Conservation (phyloP, 176 grass and related monocot species). For the Urochloa ruziziensis region DNA sequence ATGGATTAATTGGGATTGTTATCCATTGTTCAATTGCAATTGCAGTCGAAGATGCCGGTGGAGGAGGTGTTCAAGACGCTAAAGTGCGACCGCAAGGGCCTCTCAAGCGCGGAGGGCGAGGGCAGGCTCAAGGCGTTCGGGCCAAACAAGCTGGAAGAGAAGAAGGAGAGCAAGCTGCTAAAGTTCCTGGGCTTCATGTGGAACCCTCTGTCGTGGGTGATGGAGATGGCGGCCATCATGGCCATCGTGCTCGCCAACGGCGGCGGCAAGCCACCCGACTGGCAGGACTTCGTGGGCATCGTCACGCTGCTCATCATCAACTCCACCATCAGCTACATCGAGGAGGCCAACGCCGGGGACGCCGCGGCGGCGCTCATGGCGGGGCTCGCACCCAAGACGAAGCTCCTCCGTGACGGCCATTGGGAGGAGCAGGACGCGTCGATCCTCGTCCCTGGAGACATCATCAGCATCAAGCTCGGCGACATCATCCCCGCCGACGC, state of each 20-base stretch:
- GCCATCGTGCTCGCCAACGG: constrained; percentile 87
- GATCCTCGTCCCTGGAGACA: constrained; percentile 84
- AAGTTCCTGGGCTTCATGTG: constrained; percentile 97
- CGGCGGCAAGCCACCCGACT: constrained; percentile 72
- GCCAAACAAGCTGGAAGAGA: constrained; percentile 96
- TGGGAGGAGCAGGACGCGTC: constrained; percentile 88
- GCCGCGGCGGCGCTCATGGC: constrained; percentile 91
- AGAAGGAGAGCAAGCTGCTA: constrained; percentile 90
- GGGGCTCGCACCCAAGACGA: constrained; percentile 82
- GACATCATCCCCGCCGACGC: constrained; percentile 96
- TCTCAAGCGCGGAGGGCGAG: constrained; percentile 50
- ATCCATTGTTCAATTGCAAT: no score
- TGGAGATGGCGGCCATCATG: constrained; percentile 94
- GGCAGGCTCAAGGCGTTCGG: constrained; percentile 61
- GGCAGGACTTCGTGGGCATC: constrained; percentile 94
- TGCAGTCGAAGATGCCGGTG: constrained; percentile 63
- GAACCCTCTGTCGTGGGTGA: constrained; percentile 94
- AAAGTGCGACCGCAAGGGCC: constrained; percentile 73
- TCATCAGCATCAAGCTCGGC: constrained; percentile 98
- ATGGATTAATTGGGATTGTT: not conserved
- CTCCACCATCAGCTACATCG: constrained; percentile 91
- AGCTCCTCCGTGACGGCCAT: constrained; percentile 71
- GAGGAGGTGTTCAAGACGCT: constrained; percentile 79
- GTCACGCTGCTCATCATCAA: constrained; percentile 83
- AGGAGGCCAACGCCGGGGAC: constrained; percentile 88